These are phyloP conservation scores for Marasmius fiardii DNA, from an alignment of 1,284 basidiomycete species.

Conservation along the genomic window DNA sequence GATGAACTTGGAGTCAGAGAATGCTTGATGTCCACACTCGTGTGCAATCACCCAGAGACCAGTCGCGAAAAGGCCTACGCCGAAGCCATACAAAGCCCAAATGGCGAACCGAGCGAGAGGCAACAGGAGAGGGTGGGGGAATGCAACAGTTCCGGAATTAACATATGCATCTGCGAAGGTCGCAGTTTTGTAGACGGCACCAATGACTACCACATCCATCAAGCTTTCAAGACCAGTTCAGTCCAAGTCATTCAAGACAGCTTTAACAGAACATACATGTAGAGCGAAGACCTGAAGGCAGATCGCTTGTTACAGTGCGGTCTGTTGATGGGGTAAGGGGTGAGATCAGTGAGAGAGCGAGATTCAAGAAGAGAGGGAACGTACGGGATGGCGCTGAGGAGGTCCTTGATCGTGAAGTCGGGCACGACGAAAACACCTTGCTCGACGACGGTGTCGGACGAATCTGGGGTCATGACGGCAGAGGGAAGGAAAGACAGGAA, in stretches of 20 bases:
- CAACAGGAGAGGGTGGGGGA: constrained; percentile 67
- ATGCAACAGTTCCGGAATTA: constrained; percentile 47
- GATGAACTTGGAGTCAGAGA: constrained; percentile 91
- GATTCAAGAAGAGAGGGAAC: constrained; percentile 25
- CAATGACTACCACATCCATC: constrained; percentile 76
- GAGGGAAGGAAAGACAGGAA: constrained; percentile 11
- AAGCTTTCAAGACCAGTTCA: constrained; percentile 39
- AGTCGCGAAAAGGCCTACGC: constrained; percentile 85
- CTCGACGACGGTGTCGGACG: constrained; percentile 40
- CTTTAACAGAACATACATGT: constrained; percentile 55
- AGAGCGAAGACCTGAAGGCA: constrained; percentile 78
- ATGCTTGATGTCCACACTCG: constrained; percentile 95
- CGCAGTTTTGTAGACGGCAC: constrained; percentile 66
- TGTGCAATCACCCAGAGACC: constrained; percentile 95
- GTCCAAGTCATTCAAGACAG: background rate
- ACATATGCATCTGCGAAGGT: constrained; percentile 68
- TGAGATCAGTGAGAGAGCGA: background rate
- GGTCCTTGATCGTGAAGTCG: constrained; percentile 81
- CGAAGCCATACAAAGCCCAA: constrained; percentile 84
- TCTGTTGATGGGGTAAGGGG: constrained; percentile 36
- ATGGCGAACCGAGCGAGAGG: constrained; percentile 62
- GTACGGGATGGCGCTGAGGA: constrained; percentile 87
- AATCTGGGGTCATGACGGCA: constrained; percentile 30
- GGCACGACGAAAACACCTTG: constrained; percentile 72
- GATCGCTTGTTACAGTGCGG: constrained; percentile 93